Evolutionary conservation across 2,329 filamentous ascomycete genomes (phyloP).

Genomic region (Fusarium cyanostomum): DNA sequence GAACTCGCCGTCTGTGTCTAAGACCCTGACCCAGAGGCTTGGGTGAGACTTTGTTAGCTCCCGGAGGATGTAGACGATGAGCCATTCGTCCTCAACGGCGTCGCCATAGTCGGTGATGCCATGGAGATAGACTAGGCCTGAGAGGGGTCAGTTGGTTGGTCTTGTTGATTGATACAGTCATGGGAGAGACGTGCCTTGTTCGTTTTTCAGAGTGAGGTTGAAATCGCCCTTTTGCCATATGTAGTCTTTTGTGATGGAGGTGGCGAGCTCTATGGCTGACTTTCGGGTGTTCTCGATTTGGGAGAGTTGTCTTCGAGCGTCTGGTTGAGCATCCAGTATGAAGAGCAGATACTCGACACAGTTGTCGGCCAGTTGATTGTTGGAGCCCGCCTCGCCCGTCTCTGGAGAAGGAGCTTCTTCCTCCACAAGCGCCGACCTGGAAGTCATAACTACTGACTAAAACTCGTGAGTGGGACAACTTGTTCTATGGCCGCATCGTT

Average conservation of each 20-base stretch:
- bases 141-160: neutral
- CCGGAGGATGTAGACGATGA: slow-evolving; percentile 88
- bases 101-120: slow-evolving; percentile 90
- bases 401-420: neutral
- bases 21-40: slow-evolving; percentile 82
- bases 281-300: slow-evolving; percentile 78
- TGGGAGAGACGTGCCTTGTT: slow-evolving; percentile 57
- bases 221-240: slow-evolving; percentile 95
- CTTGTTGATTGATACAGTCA: slow-evolving; percentile 1
- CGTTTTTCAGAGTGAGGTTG: slow-evolving; percentile 70
- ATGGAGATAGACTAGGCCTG: slow-evolving; percentile 70
- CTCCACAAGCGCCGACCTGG: slow-evolving; percentile 9
- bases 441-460: slow-evolving; percentile 12
- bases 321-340: slow-evolving; percentile 66
- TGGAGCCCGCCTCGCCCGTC: neutral
- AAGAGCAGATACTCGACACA: slow-evolving; percentile 87
- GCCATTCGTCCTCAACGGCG: slow-evolving; percentile 96
- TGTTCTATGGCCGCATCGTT: neutral
- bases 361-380: slow-evolving; percentile 73
- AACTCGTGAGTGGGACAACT: neutral
- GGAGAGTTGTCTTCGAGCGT: slow-evolving; percentile 66
- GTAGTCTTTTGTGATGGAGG: slow-evolving; percentile 78
- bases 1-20: slow-evolving; percentile 94
- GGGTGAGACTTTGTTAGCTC: slow-evolving; percentile 79
- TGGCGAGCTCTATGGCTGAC: slow-evolving; percentile 69